These are phyloP conservation scores for Penicillium canariense DNA, from an alignment of 495 filamentous ascomycete genomes.

Conservation along the genomic window DNA sequence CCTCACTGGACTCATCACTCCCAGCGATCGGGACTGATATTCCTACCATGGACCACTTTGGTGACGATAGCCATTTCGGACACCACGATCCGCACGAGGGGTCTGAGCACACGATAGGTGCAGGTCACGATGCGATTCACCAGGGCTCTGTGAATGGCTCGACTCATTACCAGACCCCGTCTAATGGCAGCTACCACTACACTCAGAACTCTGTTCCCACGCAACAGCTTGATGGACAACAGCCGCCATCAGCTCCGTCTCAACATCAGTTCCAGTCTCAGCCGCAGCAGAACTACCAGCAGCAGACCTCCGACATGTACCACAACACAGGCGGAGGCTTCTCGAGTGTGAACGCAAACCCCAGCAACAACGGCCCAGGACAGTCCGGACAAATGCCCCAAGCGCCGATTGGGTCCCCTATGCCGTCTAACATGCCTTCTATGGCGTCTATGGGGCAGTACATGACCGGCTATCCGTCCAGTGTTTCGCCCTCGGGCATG, in stretches of 20 bases:
- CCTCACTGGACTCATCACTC: slow-evolving; percentile 34
- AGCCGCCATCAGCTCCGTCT: slow-evolving; percentile 19
- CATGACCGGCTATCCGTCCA: slow-evolving; percentile 43
- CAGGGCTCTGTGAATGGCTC: slow-evolving; percentile 26
- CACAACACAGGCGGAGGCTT: slow-evolving; percentile 29
- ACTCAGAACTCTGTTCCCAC: slow-evolving; percentile 19
- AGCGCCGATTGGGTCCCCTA: slow-evolving; percentile 46
- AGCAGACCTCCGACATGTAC: slow-evolving; percentile 37
- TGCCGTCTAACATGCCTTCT: slow-evolving; percentile 36
- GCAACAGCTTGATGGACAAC: slow-evolving; percentile 24
- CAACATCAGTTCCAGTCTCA: slow-evolving; percentile 33
- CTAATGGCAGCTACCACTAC: slow-evolving; percentile 37
- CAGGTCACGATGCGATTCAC: slow-evolving; percentile 37
- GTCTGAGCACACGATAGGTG: slow-evolving; percentile 23
- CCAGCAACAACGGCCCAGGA: slow-evolving; percentile 28
- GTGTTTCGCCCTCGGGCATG: slow-evolving; percentile 36
- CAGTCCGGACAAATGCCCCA: slow-evolving; percentile 41
- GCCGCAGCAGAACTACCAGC: slow-evolving; percentile 34
- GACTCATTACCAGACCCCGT: slow-evolving; percentile 23
- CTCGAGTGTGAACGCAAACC: slow-evolving; percentile 25
- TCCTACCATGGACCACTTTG: slow-evolving; percentile 31
- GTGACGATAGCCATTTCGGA: slow-evolving; percentile 16
- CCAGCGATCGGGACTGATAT: slow-evolving; percentile 37
- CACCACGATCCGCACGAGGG: slow-evolving; percentile 19
- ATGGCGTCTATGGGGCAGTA: slow-evolving; percentile 48